Evolutionary conservation across 331 rosid species (phyloP).

Genomic region (Quercus phellos): DNA sequence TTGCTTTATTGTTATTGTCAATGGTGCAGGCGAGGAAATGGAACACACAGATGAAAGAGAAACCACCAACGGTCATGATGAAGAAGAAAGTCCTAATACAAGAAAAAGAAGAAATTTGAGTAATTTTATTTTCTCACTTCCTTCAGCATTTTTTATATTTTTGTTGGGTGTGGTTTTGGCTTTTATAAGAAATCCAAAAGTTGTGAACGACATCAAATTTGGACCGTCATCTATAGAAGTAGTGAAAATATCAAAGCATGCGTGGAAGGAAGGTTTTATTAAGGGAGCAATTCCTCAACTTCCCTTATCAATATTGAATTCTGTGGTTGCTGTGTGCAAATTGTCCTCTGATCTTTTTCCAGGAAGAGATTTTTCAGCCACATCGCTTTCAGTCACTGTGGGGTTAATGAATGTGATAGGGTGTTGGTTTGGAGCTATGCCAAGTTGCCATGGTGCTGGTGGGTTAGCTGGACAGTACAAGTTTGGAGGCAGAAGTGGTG

Average conservation of each 20-base stretch:
- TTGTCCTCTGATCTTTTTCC: constrained; percentile 75
- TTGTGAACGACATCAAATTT: constrained; percentile 44
- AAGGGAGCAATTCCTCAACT: constrained; percentile 92
- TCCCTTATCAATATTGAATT: constrained; percentile 69
- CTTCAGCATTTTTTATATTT: constrained; percentile 67
- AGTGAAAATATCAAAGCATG: constrained; percentile 48
- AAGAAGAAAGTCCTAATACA: neutral
- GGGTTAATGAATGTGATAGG: constrained; percentile 84
- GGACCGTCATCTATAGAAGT: constrained; percentile 65
- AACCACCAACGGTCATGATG: neutral
- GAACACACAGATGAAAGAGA: constrained; percentile 1
- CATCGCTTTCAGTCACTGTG: constrained; percentile 72
- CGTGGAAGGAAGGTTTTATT: constrained; percentile 72
- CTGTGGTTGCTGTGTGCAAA: constrained; percentile 72
- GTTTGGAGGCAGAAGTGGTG: constrained; percentile 95
- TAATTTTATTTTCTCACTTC: constrained; percentile 43
- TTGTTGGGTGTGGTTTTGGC: constrained; percentile 57
- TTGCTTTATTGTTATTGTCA: constrained; percentile 51
- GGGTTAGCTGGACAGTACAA: constrained; percentile 89
- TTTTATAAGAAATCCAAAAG: constrained; percentile 54
- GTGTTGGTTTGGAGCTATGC: constrained; percentile 86
- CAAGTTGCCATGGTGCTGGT: constrained; percentile 86
- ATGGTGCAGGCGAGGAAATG: constrained; percentile 59
- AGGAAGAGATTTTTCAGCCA: constrained; percentile 49
- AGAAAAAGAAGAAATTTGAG: constrained; percentile 8